These are phyloP conservation scores for Yarrowia sp. DNA, from an alignment of 805 yeast genomes.

Conservation along the genomic window DNA sequence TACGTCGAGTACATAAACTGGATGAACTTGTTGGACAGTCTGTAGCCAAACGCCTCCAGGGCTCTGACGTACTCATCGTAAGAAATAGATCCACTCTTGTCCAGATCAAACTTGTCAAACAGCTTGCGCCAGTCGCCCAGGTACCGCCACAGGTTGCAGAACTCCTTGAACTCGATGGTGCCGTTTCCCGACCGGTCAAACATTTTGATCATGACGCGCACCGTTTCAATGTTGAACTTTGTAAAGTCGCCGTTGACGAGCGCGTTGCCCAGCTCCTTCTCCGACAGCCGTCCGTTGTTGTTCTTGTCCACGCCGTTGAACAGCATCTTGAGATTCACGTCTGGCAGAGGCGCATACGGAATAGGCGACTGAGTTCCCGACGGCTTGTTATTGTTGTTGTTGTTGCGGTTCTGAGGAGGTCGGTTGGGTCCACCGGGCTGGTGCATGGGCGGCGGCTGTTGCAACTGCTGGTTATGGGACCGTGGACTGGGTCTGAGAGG, in stretches of 20 bases:
- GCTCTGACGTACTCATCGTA: slow-evolving; percentile 64
- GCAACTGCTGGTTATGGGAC: slow-evolving; percentile 13
- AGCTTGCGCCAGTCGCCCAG: slow-evolving; percentile 63
- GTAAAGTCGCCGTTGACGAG: slow-evolving; percentile 64
- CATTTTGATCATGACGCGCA: slow-evolving; percentile 59
- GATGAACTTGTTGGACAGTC: slow-evolving; percentile 55
- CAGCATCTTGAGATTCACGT: slow-evolving; percentile 31
- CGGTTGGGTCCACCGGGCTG: slow-evolving; percentile 10
- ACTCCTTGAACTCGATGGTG: slow-evolving; percentile 55
- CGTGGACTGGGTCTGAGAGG: slow-evolving; percentile 9
- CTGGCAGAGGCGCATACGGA: slow-evolving; percentile 24
- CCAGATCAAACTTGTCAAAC: slow-evolving; percentile 60
- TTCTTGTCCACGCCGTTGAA: slow-evolving; percentile 44
- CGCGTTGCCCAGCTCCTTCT: slow-evolving; percentile 57
- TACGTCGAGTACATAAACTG: slow-evolving; percentile 58
- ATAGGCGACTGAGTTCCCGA: slow-evolving; percentile 12
- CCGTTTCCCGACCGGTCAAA: slow-evolving; percentile 53
- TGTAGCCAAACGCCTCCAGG: slow-evolving; percentile 63
- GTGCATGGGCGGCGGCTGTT: slow-evolving; percentile 22
- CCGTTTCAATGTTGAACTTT: slow-evolving; percentile 58
- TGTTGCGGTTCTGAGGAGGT: not conserved
- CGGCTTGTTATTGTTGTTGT: slow-evolving; percentile 2
- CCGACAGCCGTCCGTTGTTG: slow-evolving; percentile 54
- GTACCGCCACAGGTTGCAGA: slow-evolving; percentile 65
- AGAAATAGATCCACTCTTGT: slow-evolving; percentile 58